Evolutionary conservation across 2,329 filamentous ascomycete species (phyloP), one percentile per base, ranked within the genome.

Genomic region (Exophiala dermatitidis): DNA sequence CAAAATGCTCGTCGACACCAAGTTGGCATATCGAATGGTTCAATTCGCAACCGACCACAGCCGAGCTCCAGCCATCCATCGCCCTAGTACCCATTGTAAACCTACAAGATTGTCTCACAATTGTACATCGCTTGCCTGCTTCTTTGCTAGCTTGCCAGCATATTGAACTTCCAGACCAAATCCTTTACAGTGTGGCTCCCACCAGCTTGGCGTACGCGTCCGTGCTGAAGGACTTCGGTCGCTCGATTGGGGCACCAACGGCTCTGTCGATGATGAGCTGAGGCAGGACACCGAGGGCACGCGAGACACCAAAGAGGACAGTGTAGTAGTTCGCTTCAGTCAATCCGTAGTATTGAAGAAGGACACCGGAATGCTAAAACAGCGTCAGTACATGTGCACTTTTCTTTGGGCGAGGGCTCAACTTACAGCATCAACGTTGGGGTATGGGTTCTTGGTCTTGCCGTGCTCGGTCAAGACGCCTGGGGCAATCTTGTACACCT

Each of bases 391-490:
- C 7, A 41, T 10, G 43, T 33, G 41, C 9, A 31, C 8, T 46
- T 9, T n/a, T 38, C 5, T 10, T 4, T 19, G 30, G 30, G 28
- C 9, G 4, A 26, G 32, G n/a, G n/a, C 7, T 26, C 38, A 36
- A 62, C 71, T 70, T 69, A 76, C 73, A 69, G 91, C 90, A 70
- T 97, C 91, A 69, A 97, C 90, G 80, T 97, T 97, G 75, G 93
- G 93, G 83, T 82, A 97, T 64, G 91, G 91, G 87, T 97, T 96
- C 88, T 97, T 97, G 81, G 91, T 97, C 88, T 98, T 98, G 79
- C 93, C 93, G 80, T 98, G 93, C 85, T 98, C 90, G 64, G 93
- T 98, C 72, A 98, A 81, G 67, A 98, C 93, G 69, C 86, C 87
- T 62, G 93, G 93, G 62, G 93, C 93, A 68, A 98, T 97, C 88